Percentiles rank a stretch among this genome's conserved stretches.
These are phyloP conservation scores for Penstemon barbatus DNA, from an alignment of 257 asterid genomes.

Conservation along the genomic window DNA sequence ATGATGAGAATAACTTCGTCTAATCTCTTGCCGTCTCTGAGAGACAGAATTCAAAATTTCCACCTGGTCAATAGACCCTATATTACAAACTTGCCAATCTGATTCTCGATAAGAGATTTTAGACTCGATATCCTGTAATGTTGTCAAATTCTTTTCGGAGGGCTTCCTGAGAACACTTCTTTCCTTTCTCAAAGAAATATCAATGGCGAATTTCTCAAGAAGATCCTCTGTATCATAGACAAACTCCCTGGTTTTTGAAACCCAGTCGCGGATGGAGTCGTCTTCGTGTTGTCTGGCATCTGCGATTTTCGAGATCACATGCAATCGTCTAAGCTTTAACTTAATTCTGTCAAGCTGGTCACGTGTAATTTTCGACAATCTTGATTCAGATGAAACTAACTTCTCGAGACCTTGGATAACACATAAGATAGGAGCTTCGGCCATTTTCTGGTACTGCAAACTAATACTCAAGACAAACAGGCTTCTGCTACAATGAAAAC, in stretches of 20 bases:
- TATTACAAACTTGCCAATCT: not conserved
- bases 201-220: slow-evolving; percentile 15
- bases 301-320: slow-evolving; percentile 33
- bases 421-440: slow-evolving; percentile 30
- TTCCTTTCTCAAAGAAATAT: slow-evolving; percentile 18
- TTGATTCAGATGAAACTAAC: slow-evolving; percentile 25
- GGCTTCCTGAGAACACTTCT: not conserved
- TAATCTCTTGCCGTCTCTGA: slow-evolving; percentile 3
- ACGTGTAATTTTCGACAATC: slow-evolving; percentile 8
- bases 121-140: not conserved
- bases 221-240: slow-evolving; percentile 24
- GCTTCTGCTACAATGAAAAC: too few relatives aligned
- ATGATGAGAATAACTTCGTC: not conserved
- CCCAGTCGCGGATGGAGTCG: slow-evolving; percentile 18
- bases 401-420: slow-evolving; percentile 22
- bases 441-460: slow-evolving; percentile 14
- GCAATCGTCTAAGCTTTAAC: slow-evolving; percentile 26
- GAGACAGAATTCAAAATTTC: slow-evolving; percentile 7
- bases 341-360: slow-evolving; percentile 23
- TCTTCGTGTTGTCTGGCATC: slow-evolving; percentile 38
- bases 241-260: slow-evolving; percentile 24
- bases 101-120: slow-evolving; percentile 4
- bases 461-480: too few relatives aligned
- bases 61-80: not conserved
- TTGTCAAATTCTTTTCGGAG: not conserved